These are phyloP conservation scores for Elaeis oleifera DNA, from an alignment of 202 grass and related monocot species.

Conservation along the genomic window DNA sequence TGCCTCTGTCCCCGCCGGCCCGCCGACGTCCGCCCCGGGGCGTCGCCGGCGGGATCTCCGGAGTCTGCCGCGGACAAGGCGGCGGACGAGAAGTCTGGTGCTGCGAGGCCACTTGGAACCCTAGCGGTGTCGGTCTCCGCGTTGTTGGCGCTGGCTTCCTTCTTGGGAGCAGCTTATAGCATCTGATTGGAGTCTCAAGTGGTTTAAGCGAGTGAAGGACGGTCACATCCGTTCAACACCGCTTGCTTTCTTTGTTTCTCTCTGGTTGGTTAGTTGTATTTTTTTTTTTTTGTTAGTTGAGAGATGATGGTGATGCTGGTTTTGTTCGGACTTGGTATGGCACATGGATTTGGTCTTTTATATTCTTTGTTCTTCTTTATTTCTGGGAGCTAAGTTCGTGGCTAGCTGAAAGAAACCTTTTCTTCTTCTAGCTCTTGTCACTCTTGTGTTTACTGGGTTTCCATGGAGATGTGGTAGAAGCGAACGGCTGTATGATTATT, in stretches of 20 bases:
- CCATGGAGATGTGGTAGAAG: too few relatives aligned
- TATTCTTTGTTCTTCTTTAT: neutral
- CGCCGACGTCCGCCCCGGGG: conserved; percentile 26
- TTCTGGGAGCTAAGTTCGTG: too few relatives aligned
- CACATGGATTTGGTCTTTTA: too few relatives aligned
- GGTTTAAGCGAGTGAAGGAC: neutral
- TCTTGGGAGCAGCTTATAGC: too few relatives aligned
- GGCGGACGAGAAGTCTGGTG: conserved; percentile 28
- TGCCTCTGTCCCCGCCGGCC: conserved; percentile 24
- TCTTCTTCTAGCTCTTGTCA: too few relatives aligned
- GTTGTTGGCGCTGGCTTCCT: too few relatives aligned
- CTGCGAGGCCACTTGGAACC: conserved; percentile 1
- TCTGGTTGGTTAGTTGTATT: neutral
- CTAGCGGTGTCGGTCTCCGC: neutral
- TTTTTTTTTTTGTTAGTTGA: neutral
- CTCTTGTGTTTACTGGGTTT: too few relatives aligned
- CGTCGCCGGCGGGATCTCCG: conserved; percentile 8
- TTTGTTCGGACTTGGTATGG: too few relatives aligned
- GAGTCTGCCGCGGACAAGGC: conserved; percentile 32
- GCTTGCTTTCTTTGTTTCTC: neutral
- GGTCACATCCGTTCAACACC: too few relatives aligned
- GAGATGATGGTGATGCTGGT: too few relatives aligned
- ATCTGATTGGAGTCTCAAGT: neutral
- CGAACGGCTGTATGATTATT: too few relatives aligned
- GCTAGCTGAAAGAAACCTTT: too few relatives aligned